A percentile compares a stretch with the other conserved stretches of the same genome.
Conservation (phyloP, 2,329 filamentous ascomycete genomes). For the Stagonosporopsis cucurbitacearum region DNA sequence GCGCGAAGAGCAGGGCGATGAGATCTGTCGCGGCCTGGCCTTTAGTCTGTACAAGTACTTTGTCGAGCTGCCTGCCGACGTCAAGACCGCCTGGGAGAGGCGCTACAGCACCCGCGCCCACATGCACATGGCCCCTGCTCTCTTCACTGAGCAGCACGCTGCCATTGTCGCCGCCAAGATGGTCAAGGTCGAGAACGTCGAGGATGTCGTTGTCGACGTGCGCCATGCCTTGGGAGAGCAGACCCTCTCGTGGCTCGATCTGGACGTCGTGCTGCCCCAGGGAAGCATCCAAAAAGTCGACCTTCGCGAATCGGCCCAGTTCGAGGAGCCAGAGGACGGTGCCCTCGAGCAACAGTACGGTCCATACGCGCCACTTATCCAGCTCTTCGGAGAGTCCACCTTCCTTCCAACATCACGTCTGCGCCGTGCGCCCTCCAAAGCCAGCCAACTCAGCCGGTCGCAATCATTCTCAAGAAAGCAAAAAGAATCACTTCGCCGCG, state of each 20-base stretch:
- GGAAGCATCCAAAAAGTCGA: conserved; percentile 65
- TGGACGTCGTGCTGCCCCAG: conserved; percentile 84
- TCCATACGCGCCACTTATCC: conserved; percentile 76
- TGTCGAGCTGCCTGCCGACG: conserved; percentile 77
- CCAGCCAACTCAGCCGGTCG: conserved; percentile 78
- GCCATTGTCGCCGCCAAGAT: conserved; percentile 87
- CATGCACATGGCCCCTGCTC: conserved; percentile 68
- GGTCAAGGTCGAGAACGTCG: conserved; percentile 78
- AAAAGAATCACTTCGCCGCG: conserved; percentile 82
- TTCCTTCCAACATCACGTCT: conserved; percentile 87
- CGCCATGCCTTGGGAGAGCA: conserved; percentile 80
- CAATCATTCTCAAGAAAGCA: conserved; percentile 81
- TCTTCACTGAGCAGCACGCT: conserved; percentile 92
- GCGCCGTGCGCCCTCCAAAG: conserved; percentile 84
- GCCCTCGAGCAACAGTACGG: conserved; percentile 76
- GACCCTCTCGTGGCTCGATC: conserved; percentile 81
- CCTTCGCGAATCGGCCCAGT: conserved; percentile 61
- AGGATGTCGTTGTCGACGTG: conserved; percentile 75
- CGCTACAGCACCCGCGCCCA: conserved; percentile 59
- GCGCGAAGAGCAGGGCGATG: conserved; percentile 93
- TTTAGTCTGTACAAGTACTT: conserved; percentile 97
- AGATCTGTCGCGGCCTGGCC: conserved; percentile 86
- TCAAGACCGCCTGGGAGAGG: conserved; percentile 72
- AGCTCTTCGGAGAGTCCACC: conserved; percentile 79
- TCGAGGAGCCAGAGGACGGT: conserved; percentile 68